Evolutionary conservation across 2,329 filamentous ascomycete genomes (phyloP).

Genomic region (Zopfia rhizophila): DNA sequence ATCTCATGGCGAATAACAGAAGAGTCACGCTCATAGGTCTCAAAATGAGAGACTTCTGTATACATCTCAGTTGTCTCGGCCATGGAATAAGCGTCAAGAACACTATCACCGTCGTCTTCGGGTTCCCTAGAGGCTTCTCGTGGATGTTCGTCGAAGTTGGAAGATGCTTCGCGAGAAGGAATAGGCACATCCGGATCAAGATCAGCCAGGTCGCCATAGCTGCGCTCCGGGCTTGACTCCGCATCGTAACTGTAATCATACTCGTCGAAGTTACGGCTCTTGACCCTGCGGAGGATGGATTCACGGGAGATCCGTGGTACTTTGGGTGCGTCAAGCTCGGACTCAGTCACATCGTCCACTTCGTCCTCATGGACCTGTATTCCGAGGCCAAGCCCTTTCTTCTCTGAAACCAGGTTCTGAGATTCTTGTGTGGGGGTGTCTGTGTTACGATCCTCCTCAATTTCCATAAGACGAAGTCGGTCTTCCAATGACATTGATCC

Average conservation of each 20-base stretch:
- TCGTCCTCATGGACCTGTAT: slow-evolving; percentile 49
- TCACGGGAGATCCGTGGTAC: slow-evolving; percentile 88
- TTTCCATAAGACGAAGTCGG: slow-evolving; percentile 86
- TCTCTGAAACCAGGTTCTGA: slow-evolving; percentile 41
- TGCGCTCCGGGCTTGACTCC: slow-evolving; percentile 68
- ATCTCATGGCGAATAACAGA: slow-evolving; percentile 67
- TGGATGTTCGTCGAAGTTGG: slow-evolving; percentile 67
- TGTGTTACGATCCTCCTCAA: slow-evolving; percentile 64
- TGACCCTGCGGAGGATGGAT: slow-evolving; percentile 89
- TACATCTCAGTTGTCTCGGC: slow-evolving; percentile 68
- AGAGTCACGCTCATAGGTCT: slow-evolving; percentile 58
- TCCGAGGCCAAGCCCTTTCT: slow-evolving; percentile 32
- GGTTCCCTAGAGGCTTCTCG: slow-evolving; percentile 70
- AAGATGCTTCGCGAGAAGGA: slow-evolving; percentile 80
- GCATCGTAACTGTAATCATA: slow-evolving; percentile 50
- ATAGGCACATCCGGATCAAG: slow-evolving; percentile 91
- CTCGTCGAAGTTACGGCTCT: slow-evolving; percentile 68
- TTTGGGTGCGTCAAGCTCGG: slow-evolving; percentile 65
- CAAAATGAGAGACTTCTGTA: slow-evolving; percentile 56
- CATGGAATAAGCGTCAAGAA: slow-evolving; percentile 72
- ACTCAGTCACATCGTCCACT: slow-evolving; percentile 46
- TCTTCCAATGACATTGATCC: slow-evolving; percentile 85
- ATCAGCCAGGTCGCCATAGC: slow-evolving; percentile 61
- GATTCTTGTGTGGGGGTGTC: slow-evolving; percentile 50
- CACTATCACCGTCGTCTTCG: slow-evolving; percentile 62